A percentile compares a stretch with the other conserved stretches of the same genome.
Conservation (phyloP, 2,329 filamentous ascomycete genomes). For the Boeremia lycopersici region DNA sequence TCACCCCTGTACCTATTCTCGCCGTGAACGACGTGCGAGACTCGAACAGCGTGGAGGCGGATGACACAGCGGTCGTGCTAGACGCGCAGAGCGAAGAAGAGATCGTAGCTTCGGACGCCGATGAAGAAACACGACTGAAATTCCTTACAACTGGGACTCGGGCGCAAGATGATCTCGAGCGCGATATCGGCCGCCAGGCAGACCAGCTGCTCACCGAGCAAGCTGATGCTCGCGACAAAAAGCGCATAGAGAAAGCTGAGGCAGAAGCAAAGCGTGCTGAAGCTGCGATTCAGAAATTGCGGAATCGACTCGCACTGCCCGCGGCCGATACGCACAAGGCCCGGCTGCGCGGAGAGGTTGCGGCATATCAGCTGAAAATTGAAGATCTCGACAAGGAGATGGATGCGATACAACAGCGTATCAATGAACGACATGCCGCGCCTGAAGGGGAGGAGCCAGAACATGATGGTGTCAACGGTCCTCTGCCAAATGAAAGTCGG, state of each 20-base stretch:
- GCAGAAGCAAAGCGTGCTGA: conserved; percentile 64
- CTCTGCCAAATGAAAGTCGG: conserved; percentile 78
- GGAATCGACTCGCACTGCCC: conserved; percentile 62
- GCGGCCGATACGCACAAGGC: conserved; percentile 61
- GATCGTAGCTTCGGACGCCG: conserved; percentile 40
- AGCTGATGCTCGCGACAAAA: conserved; percentile 67
- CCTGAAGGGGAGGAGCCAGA: conserved; percentile 52
- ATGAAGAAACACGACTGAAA: conserved; percentile 51
- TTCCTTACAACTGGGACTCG: conserved; percentile 55
- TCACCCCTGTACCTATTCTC: conserved; percentile 17
- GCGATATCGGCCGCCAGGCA: conserved; percentile 76
- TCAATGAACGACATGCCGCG: conserved; percentile 73
- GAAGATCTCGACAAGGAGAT: conserved; percentile 73
- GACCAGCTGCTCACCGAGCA: conserved; percentile 66
- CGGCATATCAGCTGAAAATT: conserved; percentile 69
- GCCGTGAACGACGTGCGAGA: conserved; percentile 14
- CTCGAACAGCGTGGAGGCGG: conserved; percentile 9
- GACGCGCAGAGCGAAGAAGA: conserved; percentile 21
- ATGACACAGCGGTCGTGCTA: conserved; percentile 12
- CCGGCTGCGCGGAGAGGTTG: conserved; percentile 69
- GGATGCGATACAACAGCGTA: conserved; percentile 78
- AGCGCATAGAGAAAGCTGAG: conserved; percentile 64
- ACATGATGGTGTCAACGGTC: conserved; percentile 59
- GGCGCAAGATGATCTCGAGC: conserved; percentile 87
- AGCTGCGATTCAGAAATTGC: conserved; percentile 66